Conservation (phyloP, 768 basidiomycete genomes). For the Cystofilobasidium bisporidii region DNA sequence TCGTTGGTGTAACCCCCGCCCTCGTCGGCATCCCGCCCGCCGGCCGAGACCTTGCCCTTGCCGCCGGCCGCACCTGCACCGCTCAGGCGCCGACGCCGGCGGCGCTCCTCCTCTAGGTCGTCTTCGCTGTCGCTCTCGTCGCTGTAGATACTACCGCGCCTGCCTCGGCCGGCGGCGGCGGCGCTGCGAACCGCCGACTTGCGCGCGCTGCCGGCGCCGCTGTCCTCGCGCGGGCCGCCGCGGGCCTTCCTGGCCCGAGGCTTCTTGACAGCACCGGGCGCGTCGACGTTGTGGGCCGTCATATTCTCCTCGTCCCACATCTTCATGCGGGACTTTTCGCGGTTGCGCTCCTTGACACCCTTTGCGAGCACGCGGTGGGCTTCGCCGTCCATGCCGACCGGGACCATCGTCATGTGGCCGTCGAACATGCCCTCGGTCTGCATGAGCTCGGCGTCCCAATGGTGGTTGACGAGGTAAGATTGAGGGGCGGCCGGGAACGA, state of each 20-base stretch:
- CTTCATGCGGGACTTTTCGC: conserved; percentile 14
- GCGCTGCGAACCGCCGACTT: background rate
- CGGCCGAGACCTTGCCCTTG: background rate
- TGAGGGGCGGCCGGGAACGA: conserved; percentile 11
- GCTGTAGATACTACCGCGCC: conserved; percentile 23
- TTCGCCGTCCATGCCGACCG: conserved; percentile 22
- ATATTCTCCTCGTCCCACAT: conserved; percentile 27
- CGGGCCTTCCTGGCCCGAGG: background rate
- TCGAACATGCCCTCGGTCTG: conserved; percentile 19
- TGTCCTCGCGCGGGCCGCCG: conserved; percentile 4
- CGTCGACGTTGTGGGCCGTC: conserved; percentile 14
- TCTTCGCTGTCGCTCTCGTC: conserved; percentile 23
- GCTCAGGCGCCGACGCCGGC: background rate
- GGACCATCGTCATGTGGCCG: conserved; percentile 19
- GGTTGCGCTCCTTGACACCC: conserved; percentile 23
- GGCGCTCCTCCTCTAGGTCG: conserved; percentile 14
- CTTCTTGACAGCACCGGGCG: background rate
- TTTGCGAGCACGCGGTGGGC: conserved; percentile 24
- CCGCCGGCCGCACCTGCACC: background rate
- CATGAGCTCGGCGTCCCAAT: conserved; percentile 25
- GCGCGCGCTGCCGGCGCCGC: conserved; percentile 1
- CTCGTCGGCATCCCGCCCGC: conserved; percentile 7
- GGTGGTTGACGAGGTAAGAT: conserved; percentile 25
- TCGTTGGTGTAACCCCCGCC: conserved; percentile 21
- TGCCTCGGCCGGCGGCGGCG: background rate